Evolutionary conservation across 2,329 filamentous ascomycete species (phyloP).

Genomic region (Verticillium nubilum): DNA sequence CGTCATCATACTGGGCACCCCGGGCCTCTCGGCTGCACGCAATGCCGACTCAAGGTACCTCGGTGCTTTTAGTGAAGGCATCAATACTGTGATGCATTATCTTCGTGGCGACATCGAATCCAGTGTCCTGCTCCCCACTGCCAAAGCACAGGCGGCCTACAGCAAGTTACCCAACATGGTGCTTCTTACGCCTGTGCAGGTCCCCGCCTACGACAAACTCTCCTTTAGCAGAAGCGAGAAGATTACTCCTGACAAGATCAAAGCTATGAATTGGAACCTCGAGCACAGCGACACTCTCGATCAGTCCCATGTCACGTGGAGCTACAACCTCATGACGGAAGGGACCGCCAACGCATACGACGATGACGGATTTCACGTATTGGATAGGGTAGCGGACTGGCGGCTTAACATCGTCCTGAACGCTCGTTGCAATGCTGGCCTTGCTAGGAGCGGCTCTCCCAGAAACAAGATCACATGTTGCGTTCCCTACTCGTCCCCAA

Average conservation of each 20-base stretch:
- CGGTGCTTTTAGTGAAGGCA: conserved; percentile 35
- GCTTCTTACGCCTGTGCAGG: conserved; percentile 35
- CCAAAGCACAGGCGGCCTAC: conserved; percentile 3
- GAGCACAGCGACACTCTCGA: conserved; percentile 31
- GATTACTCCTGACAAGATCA: conserved; percentile 42
- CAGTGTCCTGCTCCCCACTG: conserved; percentile 11
- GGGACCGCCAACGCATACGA: conserved; percentile 36
- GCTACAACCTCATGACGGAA: conserved; percentile 43
- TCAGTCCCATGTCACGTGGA: conserved; percentile 41
- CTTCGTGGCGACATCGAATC: conserved; percentile 18
- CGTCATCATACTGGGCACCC: conserved; percentile 45
- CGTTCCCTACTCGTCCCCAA: conserved; percentile 31
- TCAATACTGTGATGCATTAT: conserved; percentile 38
- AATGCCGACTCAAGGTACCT: conserved; percentile 40
- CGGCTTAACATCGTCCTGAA: conserved; percentile 48
- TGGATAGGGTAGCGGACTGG: conserved; percentile 31
- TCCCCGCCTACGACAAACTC: conserved; percentile 37
- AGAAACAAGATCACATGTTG: conserved; percentile 46
- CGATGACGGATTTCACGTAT: conserved; percentile 39
- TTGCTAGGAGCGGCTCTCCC: conserved; percentile 27
- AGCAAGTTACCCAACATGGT: conserved; percentile 10
- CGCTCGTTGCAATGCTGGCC: conserved; percentile 42
- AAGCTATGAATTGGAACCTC: conserved; percentile 48
- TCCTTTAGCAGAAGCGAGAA: conserved; percentile 31
- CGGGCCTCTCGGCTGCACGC: conserved; percentile 49